phyloP scores from a whole-genome alignment of 2,329 filamentous ascomycete species.

The Colletotrichum endophyticum region DNA sequence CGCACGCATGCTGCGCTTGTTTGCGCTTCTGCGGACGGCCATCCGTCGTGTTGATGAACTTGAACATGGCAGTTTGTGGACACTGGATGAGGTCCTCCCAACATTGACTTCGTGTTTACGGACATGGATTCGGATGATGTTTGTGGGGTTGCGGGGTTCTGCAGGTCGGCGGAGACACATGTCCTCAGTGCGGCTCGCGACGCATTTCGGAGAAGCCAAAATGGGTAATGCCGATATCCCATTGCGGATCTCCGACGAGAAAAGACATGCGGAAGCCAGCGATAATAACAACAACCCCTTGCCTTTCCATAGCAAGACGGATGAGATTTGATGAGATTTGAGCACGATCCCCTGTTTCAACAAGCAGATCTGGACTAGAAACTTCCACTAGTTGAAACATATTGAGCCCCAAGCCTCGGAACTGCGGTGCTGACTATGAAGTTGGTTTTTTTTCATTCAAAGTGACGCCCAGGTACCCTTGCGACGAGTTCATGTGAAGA shows the following conservation, averaged over 20 bases:
- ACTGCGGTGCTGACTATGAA: not conserved
- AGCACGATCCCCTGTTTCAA: accelerated
- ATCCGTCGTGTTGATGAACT: slow-evolving; percentile 22
- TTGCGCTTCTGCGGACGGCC: slow-evolving; percentile 10
- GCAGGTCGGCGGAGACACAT: not conserved
- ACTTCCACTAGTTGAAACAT: not conserved
- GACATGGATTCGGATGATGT: not conserved
- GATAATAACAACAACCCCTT: not conserved
- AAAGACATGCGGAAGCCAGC: not conserved
- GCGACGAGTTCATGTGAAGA: not conserved
- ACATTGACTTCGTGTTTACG: not conserved
- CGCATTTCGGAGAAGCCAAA: not conserved
- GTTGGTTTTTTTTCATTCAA: not conserved
- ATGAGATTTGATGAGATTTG: not conserved
- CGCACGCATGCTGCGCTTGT: slow-evolving; percentile 19
- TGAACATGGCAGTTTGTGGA: slow-evolving; percentile 14
- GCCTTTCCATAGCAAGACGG: not conserved
- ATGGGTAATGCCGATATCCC: not conserved
- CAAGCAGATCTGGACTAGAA: accelerated
- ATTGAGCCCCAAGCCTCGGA: not conserved
- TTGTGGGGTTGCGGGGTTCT: not conserved
- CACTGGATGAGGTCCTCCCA: not conserved
- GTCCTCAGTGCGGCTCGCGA: not conserved
- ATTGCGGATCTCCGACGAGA: not conserved
- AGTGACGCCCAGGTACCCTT: accelerated